phyloP scores from a whole-genome alignment of 352 stramenopile genomes.

The Saprolegnia parasitica region DNA sequence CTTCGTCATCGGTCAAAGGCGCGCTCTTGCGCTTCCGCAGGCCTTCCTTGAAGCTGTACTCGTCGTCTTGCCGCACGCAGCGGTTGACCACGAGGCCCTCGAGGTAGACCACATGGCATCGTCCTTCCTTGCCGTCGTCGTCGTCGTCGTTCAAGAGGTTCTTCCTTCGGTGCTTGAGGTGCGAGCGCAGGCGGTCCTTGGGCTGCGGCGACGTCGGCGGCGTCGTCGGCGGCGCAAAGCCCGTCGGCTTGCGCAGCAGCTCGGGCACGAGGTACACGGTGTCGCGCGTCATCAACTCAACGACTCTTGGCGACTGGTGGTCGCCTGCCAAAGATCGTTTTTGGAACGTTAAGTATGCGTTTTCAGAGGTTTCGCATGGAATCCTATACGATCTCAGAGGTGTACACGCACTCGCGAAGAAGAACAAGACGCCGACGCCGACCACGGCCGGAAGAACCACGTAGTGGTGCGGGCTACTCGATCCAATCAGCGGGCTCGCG shows the following conservation, averaged over 20 bases:
- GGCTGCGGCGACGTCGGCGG: constrained; percentile 76
- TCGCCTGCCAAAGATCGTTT: constrained; percentile 24
- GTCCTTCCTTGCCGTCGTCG: constrained; percentile 6
- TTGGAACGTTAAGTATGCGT: constrained; percentile 2
- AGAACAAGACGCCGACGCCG: not conserved
- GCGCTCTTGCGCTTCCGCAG: constrained; percentile 73
- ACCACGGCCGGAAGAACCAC: not conserved
- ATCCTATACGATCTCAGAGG: not conserved
- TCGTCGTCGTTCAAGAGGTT: constrained; percentile 28
- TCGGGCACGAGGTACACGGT: constrained; percentile 9
- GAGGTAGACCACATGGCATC: constrained; percentile 44
- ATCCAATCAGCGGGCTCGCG: too few species aligned
- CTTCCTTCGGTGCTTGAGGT: constrained; percentile 52
- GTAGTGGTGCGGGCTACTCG: too few species aligned
- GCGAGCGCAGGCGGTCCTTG: constrained; percentile 61
- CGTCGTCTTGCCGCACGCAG: not conserved
- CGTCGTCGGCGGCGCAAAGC: constrained; percentile 43
- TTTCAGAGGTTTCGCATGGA: not conserved
- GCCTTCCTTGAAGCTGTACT: constrained; percentile 31
- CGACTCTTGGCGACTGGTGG: not conserved
- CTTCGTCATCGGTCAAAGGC: constrained; percentile 40
- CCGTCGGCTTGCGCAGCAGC: not conserved
- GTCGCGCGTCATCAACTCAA: not conserved
- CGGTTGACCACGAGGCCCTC: constrained; percentile 55
- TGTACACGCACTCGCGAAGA: not conserved